A percentile compares a stretch with the other conserved stretches of the same genome.
These are phyloP conservation scores for Grosmannia penicillata DNA, from an alignment of 2,329 filamentous ascomycete species.

Conservation along the genomic window DNA sequence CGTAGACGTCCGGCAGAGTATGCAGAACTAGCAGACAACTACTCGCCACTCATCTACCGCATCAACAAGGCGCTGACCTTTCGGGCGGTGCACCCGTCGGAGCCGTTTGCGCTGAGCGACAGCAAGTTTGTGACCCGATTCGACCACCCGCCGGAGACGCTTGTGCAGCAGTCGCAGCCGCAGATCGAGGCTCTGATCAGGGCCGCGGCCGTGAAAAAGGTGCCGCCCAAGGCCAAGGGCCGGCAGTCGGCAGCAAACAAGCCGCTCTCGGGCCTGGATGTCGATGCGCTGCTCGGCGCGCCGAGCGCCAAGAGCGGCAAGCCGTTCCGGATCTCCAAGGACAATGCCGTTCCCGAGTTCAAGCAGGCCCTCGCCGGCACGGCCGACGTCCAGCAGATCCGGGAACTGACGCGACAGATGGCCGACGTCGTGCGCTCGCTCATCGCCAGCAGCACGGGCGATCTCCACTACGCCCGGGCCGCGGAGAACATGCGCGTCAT, in stretches of 20 bases:
- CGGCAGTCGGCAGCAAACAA: slow-evolving; percentile 49
- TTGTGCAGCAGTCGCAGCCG: slow-evolving; percentile 40
- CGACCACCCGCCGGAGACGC: slow-evolving; percentile 53
- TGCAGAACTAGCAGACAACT: slow-evolving; percentile 65
- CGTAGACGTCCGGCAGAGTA: slow-evolving; percentile 45
- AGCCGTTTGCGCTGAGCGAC: slow-evolving; percentile 45
- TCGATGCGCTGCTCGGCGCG: slow-evolving; percentile 59
- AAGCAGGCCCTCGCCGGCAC: slow-evolving; percentile 58
- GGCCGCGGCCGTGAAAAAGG: slow-evolving; percentile 72
- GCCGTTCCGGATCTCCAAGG: slow-evolving; percentile 28
- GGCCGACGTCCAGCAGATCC: slow-evolving; percentile 44
- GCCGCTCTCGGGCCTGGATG: slow-evolving; percentile 78
- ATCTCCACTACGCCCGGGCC: slow-evolving; percentile 58
- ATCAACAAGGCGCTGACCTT: slow-evolving; percentile 74
- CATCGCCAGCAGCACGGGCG: slow-evolving; percentile 59
- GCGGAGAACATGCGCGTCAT: slow-evolving; percentile 65
- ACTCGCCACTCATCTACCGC: slow-evolving; percentile 73
- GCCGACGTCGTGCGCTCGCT: slow-evolving; percentile 51
- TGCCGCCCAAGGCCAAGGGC: slow-evolving; percentile 66
- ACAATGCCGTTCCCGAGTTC: slow-evolving; percentile 83
- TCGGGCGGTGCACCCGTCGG: slow-evolving; percentile 60
- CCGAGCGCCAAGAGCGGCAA: slow-evolving; percentile 10
- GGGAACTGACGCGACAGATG: slow-evolving; percentile 61
- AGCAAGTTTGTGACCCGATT: slow-evolving; percentile 52
- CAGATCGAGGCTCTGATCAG: slow-evolving; percentile 51